phyloP scores from a whole-genome alignment of 192 early-diverging fungal species.

The Umbelopsis sp. region DNA sequence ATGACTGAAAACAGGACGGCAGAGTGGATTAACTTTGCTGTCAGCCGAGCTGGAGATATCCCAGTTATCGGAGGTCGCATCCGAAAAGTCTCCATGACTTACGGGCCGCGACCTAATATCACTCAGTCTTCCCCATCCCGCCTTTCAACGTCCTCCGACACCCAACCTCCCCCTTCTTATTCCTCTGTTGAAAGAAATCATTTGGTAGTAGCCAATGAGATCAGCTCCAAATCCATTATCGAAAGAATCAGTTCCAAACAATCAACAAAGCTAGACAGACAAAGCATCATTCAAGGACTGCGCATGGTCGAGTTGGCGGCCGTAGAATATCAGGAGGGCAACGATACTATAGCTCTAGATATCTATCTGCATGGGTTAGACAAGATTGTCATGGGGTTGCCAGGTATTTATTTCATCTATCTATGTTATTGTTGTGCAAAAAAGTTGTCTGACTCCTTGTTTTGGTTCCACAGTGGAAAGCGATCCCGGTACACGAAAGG shows the following conservation, averaged over 20 bases:
- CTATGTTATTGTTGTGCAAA: neutral
- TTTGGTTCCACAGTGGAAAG: conserved; percentile 18
- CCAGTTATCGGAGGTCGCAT: conserved; percentile 12
- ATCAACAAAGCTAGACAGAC: conserved; percentile 25
- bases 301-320: conserved; percentile 40
- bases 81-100: conserved; percentile 16
- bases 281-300: conserved; percentile 39
- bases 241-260: neutral
- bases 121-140: conserved; percentile 18
- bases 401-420: conserved; percentile 30
- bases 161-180: conserved; percentile 11
- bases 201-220: neutral
- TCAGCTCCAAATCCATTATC: conserved; percentile 8
- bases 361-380: conserved; percentile 42
- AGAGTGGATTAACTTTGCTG: conserved; percentile 14
- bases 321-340: conserved; percentile 40
- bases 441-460: neutral
- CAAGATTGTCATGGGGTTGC: conserved; percentile 43
- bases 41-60: conserved; percentile 11
- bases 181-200: neutral
- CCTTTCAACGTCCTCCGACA: conserved; percentile 1
- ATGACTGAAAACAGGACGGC: conserved; percentile 14
- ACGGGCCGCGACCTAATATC: neutral
- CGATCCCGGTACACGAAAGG: conserved; percentile 24
- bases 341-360: conserved; percentile 35